These are phyloP conservation scores for Nematodospora anomalae DNA, from an alignment of 1,139 yeast genomes.

Conservation along the genomic window DNA sequence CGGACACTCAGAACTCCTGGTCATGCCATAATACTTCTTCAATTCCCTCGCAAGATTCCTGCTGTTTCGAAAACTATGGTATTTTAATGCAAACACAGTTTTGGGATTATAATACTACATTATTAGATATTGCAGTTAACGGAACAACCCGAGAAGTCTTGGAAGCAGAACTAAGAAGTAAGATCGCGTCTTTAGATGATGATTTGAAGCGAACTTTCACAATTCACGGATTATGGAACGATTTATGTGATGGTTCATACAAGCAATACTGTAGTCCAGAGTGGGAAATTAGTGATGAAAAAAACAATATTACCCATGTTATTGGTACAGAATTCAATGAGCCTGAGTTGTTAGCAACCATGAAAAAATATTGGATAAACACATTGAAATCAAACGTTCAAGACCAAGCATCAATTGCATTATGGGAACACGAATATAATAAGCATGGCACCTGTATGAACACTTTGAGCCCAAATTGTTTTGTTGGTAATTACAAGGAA, in stretches of 20 bases:
- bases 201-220: constrained; percentile 29
- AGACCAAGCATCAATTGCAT: constrained; percentile 23
- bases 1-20: constrained; percentile 17
- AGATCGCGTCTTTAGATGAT: constrained; percentile 10
- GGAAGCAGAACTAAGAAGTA: constrained; percentile 11
- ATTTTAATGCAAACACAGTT: constrained; percentile 40
- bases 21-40: constrained; percentile 30
- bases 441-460: constrained; percentile 50
- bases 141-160: constrained; percentile 19
- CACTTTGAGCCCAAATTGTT: constrained; percentile 39
- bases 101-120: constrained; percentile 38
- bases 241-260: constrained; percentile 38
- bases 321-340: constrained; percentile 31
- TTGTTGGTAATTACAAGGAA: constrained; percentile 27
- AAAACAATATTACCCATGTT: constrained; percentile 31
- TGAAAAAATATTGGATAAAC: constrained; percentile 40
- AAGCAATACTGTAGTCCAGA: constrained; percentile 32
- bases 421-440: constrained; percentile 47
- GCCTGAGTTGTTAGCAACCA: constrained; percentile 28
- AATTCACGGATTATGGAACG: constrained; percentile 46
- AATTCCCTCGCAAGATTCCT: constrained; percentile 23
- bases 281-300: constrained; percentile 27
- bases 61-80: constrained; percentile 39
- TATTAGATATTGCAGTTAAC: constrained; percentile 21
- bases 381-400: constrained; percentile 35